Conservation (phyloP, 192 early-diverging fungal genomes). For the Backusella parvicylindrica region DNA sequence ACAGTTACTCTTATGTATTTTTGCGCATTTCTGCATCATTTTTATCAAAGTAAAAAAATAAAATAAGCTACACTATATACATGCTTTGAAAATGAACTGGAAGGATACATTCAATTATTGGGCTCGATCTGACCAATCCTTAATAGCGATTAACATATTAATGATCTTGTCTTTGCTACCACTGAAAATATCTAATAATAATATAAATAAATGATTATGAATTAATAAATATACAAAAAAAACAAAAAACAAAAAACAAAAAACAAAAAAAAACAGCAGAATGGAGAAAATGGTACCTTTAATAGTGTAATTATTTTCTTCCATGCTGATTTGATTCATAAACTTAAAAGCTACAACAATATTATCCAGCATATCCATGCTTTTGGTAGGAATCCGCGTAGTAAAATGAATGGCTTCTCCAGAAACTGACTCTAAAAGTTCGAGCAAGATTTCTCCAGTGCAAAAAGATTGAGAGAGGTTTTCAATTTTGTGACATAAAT, state of each 20-base stretch:
- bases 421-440: background rate
- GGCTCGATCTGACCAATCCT: background rate
- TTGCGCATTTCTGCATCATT: too few species aligned
- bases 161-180: background rate
- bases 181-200: background rate
- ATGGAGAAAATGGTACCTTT: background rate
- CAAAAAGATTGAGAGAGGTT: background rate
- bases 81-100: constrained; percentile 8
- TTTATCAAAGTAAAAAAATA: too few species aligned
- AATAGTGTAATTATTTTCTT: background rate
- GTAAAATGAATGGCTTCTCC: background rate
- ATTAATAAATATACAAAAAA: background rate
- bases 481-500: background rate
- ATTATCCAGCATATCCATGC: background rate
- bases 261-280: too few species aligned
- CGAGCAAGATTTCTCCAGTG: background rate
- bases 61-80: background rate
- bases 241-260: too few species aligned
- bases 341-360: background rate
- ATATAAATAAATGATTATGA: background rate
- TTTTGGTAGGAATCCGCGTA: background rate
- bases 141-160: background rate
- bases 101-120: background rate
- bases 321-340: background rate
- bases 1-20: too few species aligned